phyloP scores from a whole-genome alignment of 2,329 filamentous ascomycete species.

The Scytalidium lignicola region DNA sequence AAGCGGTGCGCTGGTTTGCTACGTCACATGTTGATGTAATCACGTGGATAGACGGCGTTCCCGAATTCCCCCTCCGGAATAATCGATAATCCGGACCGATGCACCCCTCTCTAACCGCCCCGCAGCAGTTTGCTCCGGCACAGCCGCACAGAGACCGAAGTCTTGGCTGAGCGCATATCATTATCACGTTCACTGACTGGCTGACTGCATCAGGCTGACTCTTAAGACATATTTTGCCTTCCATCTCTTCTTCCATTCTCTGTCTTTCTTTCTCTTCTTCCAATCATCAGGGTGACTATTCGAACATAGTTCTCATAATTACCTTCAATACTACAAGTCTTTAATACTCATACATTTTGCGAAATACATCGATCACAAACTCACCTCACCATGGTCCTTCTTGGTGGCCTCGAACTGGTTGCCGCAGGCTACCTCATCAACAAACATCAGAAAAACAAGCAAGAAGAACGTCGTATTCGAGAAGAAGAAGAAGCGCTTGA shows the following conservation, averaged over 20 bases:
- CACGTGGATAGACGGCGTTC: neutral
- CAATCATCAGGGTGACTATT: neutral
- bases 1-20: too few relatives aligned
- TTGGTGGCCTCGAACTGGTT: slow-evolving; percentile 29
- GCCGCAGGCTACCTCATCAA: slow-evolving; percentile 26
- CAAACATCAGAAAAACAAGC: slow-evolving; percentile 24
- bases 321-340: too few relatives aligned
- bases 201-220: neutral
- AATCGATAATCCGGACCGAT: neutral
- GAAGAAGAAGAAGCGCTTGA: slow-evolving; percentile 20
- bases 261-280: neutral
- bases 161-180: neutral
- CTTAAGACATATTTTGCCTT: neutral
- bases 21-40: too few relatives aligned
- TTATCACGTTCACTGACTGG: neutral
- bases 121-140: neutral
- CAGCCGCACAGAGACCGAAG: neutral
- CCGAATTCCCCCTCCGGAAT: neutral
- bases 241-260: neutral
- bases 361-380: neutral
- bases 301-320: neutral
- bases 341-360: neutral
- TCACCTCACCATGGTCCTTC: slow-evolving; percentile 41
- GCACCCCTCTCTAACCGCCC: neutral
- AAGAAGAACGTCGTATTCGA: slow-evolving; percentile 18